Conservation (phyloP, 768 basidiomycete species). For the Dendrothele bispora region DNA sequence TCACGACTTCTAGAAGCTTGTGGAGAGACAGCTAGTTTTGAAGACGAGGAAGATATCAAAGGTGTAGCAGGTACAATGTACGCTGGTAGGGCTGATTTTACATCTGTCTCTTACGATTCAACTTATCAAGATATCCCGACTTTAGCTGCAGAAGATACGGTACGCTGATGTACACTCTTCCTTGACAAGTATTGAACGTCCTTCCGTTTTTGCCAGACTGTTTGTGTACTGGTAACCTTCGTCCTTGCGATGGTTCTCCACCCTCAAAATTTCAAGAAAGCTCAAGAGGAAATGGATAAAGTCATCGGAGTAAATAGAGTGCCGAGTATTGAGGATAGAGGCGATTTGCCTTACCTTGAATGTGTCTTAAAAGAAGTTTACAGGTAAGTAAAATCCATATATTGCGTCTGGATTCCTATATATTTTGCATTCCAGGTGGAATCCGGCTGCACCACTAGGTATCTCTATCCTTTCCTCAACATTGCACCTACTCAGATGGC, state of each 20-base stretch:
- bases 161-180: slow-evolving; percentile 7
- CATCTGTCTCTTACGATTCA: neutral
- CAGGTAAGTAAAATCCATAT: slow-evolving; percentile 31
- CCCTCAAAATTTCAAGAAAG: slow-evolving; percentile 47
- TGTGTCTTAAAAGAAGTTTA: slow-evolving; percentile 48
- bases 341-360: slow-evolving; percentile 46
- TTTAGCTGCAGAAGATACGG: slow-evolving; percentile 41
- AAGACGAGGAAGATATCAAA: slow-evolving; percentile 55
- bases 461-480: no score
- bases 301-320: slow-evolving; percentile 45
- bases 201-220: slow-evolving; percentile 36
- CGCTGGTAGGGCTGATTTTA: slow-evolving; percentile 33
- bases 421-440: slow-evolving; percentile 35
- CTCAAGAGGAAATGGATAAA: slow-evolving; percentile 52
- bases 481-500: no score
- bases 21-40: slow-evolving; percentile 31
- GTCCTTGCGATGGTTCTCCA: slow-evolving; percentile 54
- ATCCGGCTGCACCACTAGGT: slow-evolving; percentile 46
- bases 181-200: neutral
- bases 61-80: slow-evolving; percentile 55
- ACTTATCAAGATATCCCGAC: neutral
- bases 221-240: slow-evolving; percentile 48
- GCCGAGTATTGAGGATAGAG: slow-evolving; percentile 44
- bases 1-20: slow-evolving; percentile 43
- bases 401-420: slow-evolving; percentile 3